Conservation (phyloP, 164 flowering plant species). For the Houttuynia cordata region DNA sequence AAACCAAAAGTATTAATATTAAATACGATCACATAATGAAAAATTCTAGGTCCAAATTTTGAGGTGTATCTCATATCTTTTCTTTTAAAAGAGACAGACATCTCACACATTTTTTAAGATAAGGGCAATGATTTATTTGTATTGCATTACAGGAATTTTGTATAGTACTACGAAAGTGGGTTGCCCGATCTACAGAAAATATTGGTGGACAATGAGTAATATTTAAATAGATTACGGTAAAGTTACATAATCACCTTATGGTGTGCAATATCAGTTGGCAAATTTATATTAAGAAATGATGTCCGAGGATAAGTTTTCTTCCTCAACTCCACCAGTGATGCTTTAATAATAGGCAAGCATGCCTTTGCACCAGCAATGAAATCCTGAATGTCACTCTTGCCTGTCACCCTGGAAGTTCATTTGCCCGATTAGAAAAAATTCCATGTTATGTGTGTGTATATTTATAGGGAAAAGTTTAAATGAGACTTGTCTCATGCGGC, state of each 20-base stretch:
- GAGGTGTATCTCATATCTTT: too few species aligned
- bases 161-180: background rate
- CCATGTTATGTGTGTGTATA: too few species aligned
- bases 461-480: too few species aligned
- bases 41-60: too few species aligned
- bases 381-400: conserved; percentile 52
- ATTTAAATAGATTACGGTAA: too few species aligned
- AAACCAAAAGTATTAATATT: too few species aligned
- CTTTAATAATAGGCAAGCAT: conserved; percentile 61
- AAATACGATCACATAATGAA: too few species aligned
- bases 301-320: conserved; percentile 37
- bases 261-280: conserved; percentile 30
- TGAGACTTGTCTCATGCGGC: too few species aligned
- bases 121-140: too few species aligned
- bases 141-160: too few species aligned
- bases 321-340: conserved; percentile 44
- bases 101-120: too few species aligned
- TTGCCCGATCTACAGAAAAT: background rate
- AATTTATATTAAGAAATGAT: conserved; percentile 68
- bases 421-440: background rate
- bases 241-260: conserved; percentile 3
- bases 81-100: too few species aligned
- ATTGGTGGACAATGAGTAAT: background rate
- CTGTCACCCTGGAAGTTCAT: conserved; percentile 42
- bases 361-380: conserved; percentile 71